Conservation (phyloP, 2,329 filamentous ascomycete species). For the Zarea fungicola region DNA sequence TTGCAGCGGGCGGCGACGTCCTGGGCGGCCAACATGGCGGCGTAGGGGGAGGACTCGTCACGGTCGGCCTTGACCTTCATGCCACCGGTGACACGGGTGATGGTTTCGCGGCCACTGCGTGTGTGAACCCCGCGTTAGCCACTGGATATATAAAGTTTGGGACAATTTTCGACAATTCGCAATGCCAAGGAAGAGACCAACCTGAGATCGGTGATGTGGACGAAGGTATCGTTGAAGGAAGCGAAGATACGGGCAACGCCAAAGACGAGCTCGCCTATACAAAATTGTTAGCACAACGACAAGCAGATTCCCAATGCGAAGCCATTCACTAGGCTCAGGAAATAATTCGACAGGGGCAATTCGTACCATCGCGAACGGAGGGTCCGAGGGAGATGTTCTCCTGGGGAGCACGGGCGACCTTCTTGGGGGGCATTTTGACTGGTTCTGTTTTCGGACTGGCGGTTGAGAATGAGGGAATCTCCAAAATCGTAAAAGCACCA, state of each 20-base stretch:
- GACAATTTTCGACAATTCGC: too few relatives aligned
- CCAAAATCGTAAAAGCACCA: constrained; percentile 21
- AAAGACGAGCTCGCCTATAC: constrained; percentile 87
- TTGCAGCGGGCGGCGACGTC: constrained; percentile 85
- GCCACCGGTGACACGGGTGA: constrained; percentile 98
- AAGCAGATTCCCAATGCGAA: too few relatives aligned
- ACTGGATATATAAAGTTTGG: too few relatives aligned
- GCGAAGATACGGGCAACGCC: constrained; percentile 96
- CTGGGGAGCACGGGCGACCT: constrained; percentile 74
- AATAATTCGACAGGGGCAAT: too few relatives aligned
- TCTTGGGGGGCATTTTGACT: constrained; percentile 80
- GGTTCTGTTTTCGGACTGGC: constrained; percentile 4
- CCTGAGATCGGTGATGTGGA: constrained; percentile 99
- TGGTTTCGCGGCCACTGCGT: constrained; percentile 95
- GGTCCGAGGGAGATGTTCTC: constrained; percentile 99
- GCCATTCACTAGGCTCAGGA: too few relatives aligned
- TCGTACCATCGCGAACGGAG: constrained; percentile 88
- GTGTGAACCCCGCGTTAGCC: constrained; percentile 22
- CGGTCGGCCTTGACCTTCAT: constrained; percentile 99
- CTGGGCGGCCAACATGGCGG: constrained; percentile 99
- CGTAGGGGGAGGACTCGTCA: constrained; percentile 99
- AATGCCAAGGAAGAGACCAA: constrained; percentile 48
- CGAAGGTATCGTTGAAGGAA: constrained; percentile 89
- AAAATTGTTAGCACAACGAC: constrained; percentile 14
- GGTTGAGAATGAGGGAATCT: constrained; percentile 17